Percentiles rank a stretch among this genome's conserved stretches.
Conservation (phyloP, 2,329 filamentous ascomycete species). For the Claviceps purpurea region DNA sequence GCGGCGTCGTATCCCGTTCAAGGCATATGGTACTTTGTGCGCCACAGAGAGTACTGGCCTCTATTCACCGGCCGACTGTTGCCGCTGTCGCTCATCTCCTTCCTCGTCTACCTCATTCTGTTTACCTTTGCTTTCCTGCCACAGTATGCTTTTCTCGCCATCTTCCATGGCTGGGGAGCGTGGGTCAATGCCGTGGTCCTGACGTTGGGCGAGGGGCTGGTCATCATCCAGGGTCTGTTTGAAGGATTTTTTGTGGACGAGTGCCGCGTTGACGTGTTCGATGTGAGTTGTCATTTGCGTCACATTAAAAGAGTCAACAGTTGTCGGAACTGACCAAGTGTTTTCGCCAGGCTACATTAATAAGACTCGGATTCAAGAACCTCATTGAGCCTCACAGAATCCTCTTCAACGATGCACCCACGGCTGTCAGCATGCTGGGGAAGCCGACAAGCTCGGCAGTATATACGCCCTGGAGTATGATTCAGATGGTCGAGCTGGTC, state of each 20-base stretch:
- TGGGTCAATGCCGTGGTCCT: conserved; percentile 82
- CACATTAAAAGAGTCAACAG: background rate
- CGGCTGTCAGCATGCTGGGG: conserved; percentile 67
- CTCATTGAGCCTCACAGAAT: conserved; percentile 55
- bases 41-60: conserved; percentile 69
- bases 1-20: conserved; percentile 45
- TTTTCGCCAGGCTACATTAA: conserved; percentile 45
- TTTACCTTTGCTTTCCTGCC: conserved; percentile 84
- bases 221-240: conserved; percentile 57
- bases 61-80: conserved; percentile 66
- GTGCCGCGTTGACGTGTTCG: conserved; percentile 68
- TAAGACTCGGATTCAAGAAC: conserved; percentile 57
- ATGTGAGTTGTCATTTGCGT: conserved; percentile 37
- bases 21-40: conserved; percentile 72
- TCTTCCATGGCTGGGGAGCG: conserved; percentile 81
- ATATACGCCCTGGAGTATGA: conserved; percentile 78
- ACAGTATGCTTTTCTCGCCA: conserved; percentile 73
- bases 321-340: background rate
- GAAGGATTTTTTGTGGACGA: conserved; percentile 76
- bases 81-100: conserved; percentile 68
- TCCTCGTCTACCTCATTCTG: conserved; percentile 70
- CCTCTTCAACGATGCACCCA: conserved; percentile 52
- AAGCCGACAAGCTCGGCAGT: conserved; percentile 64
- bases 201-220: conserved; percentile 68
- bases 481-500: conserved; percentile 81